Conservation (phyloP, 805 yeast species). For the Danielozyma ontarioensis region DNA sequence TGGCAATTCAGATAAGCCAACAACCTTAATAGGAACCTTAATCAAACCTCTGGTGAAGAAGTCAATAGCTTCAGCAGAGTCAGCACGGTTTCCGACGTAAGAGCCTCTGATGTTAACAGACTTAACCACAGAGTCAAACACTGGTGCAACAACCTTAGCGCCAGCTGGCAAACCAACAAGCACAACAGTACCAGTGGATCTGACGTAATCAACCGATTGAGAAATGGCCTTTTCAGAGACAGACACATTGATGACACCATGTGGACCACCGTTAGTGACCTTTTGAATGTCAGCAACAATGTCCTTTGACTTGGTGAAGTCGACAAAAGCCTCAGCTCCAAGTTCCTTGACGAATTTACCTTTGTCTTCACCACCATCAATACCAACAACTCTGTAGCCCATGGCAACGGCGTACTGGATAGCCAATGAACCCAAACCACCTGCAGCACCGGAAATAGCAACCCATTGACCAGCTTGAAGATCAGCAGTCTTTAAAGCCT, state of each 20-base stretch:
- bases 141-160: slow-evolving; percentile 65
- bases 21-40: slow-evolving; percentile 68
- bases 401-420: slow-evolving; percentile 72
- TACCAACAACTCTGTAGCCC: slow-evolving; percentile 69
- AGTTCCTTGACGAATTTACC: slow-evolving; percentile 37
- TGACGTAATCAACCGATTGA: slow-evolving; percentile 32
- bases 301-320: slow-evolving; percentile 41
- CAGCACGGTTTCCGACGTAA: slow-evolving; percentile 86
- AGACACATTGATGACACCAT: slow-evolving; percentile 71
- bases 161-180: slow-evolving; percentile 75
- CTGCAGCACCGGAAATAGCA: slow-evolving; percentile 74
- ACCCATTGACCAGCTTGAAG: slow-evolving; percentile 70
- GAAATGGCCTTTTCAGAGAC: slow-evolving; percentile 64
- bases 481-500: slow-evolving; percentile 78
- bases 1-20: slow-evolving; percentile 68
- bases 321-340: slow-evolving; percentile 24
- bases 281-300: slow-evolving; percentile 49
- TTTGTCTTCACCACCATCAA: slow-evolving; percentile 67
- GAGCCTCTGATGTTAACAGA: slow-evolving; percentile 73
- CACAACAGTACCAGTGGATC: slow-evolving; percentile 29
- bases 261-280: slow-evolving; percentile 70
- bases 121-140: slow-evolving; percentile 70
- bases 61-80: slow-evolving; percentile 75
- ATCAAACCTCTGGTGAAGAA: slow-evolving; percentile 70
- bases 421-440: slow-evolving; percentile 74